Conservation (phyloP, 306 rosid species). For the Styphnolobium japonicum region DNA sequence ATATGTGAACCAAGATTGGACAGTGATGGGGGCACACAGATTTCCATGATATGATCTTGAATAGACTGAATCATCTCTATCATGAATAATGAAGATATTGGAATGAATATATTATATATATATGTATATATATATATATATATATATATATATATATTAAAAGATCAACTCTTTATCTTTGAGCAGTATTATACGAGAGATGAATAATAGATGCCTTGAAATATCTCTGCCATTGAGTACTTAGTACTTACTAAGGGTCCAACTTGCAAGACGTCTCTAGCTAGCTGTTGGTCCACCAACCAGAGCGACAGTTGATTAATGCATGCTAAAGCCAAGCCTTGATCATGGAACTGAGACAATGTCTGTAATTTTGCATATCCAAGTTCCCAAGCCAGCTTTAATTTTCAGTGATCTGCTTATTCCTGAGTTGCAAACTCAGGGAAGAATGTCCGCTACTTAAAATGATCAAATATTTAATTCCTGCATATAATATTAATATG, state of each 20-base stretch:
- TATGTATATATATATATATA: not conserved
- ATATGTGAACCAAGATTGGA: slow-evolving; percentile 41
- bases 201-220: slow-evolving; percentile 20
- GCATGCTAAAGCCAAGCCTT: slow-evolving; percentile 31
- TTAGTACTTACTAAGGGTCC: slow-evolving; percentile 20
- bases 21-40: slow-evolving; percentile 48
- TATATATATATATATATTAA: not conserved
- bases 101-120: not conserved
- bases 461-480: slow-evolving; percentile 5
- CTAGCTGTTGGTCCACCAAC: slow-evolving; percentile 41
- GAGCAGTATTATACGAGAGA: slow-evolving; percentile 15
- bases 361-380: slow-evolving; percentile 37
- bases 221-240: slow-evolving; percentile 20
- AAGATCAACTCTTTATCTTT: not conserved
- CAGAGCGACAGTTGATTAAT: slow-evolving; percentile 19
- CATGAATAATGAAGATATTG: slow-evolving; percentile 29
- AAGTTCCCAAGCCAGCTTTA: slow-evolving; percentile 35
- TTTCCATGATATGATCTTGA: slow-evolving; percentile 46
- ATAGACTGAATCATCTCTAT: slow-evolving; percentile 38
- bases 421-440: slow-evolving; percentile 37
- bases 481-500: slow-evolving; percentile 11
- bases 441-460: slow-evolving; percentile 29
- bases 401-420: slow-evolving; percentile 42
- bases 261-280: slow-evolving; percentile 5
- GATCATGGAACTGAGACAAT: slow-evolving; percentile 31